Evolutionary conservation across 169 alveolate species (phyloP).

Genomic region (Plasmodium coatneyi): DNA sequence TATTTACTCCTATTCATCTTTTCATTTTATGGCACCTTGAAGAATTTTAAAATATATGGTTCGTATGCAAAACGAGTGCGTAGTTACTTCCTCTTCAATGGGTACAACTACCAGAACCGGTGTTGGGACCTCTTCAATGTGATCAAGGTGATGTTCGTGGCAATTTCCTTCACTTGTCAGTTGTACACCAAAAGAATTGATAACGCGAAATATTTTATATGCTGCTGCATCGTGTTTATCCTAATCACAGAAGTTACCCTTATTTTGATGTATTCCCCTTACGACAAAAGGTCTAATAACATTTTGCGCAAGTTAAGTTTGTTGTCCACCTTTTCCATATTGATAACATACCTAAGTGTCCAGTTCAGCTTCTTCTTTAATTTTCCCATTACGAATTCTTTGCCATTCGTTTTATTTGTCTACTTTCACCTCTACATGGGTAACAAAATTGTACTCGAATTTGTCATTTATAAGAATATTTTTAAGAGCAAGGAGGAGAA

Average conservation of each 20-base stretch:
- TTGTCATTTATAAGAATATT: conserved; percentile 47
- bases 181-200: conserved; percentile 32
- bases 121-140: conserved; percentile 64
- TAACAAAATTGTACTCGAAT: conserved; percentile 64
- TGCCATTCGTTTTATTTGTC: conserved; percentile 40
- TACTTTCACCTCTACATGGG: conserved; percentile 36
- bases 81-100: conserved; percentile 57
- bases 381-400: neutral
- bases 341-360: conserved; percentile 26
- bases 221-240: conserved; percentile 41
- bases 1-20: conserved; percentile 25
- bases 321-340: conserved; percentile 44
- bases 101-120: conserved; percentile 70
- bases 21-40: conserved; percentile 5
- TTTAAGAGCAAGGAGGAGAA: conserved; percentile 1
- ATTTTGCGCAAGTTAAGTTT: conserved; percentile 37
- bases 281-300: conserved; percentile 69
- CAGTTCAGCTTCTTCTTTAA: conserved; percentile 56
- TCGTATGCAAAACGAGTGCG: conserved; percentile 50
- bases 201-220: conserved; percentile 61
- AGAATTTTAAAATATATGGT: conserved; percentile 14
- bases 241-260: conserved; percentile 44
- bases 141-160: conserved; percentile 33
- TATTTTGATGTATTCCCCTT: conserved; percentile 60
- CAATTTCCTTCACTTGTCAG: conserved; percentile 35